Base-by-base conservation (phyloP, 441 rosid genomes). In the Mallotus repandus region DNA sequence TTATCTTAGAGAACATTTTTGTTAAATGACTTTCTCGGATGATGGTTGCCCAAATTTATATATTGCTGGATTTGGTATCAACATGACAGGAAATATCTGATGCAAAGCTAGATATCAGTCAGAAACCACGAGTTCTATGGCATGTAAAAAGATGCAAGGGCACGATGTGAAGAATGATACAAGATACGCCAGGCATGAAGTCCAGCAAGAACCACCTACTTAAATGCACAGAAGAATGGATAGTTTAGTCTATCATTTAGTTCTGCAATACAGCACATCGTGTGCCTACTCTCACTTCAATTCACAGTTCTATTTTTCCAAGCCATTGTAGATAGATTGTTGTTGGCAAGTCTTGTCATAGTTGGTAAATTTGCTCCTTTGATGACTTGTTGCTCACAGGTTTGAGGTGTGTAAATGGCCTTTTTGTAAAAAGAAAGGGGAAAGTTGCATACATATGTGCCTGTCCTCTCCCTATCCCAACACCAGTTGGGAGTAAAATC, bases 161-260 rank as follows among this genome's bases (percentile, higher is more conserved):
- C 18, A 9, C 8, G 8, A 45, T 19, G 22, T 7, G 19, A 64
- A 21, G 68, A 45, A 64, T 12, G 52, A 64, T 4, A 29, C 2
- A 19, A 67, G 46, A 54, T 38, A 11, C 11, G 21, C 62, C n/a
- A 1, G 15, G 55, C 13, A 50, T 50, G 12, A 25, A 63, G n/a
- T 74, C 0, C 41, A 35, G n/a, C 52, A 38, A 8, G 41, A 67
- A 50, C n/a, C 15, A 38, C 12, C 19, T 22, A 72, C 52, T 19
- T n/a, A 70, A 49, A 14, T 63, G 18, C 53, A 25, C 16, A 70
- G 43, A 63, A 63, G 41, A 11, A 48, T 62, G 38, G 62, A 69
- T 16, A 0, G 29, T 45, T 55, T 57, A 35, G 52, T 59, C 50
- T 5, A 53, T 66, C 53, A 35, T 71, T 64, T 35, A n/a, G 9